Evolutionary conservation across 2,329 filamentous ascomycete genomes (phyloP).

Genomic region (Paecilomyces dactylethromorphus): DNA sequence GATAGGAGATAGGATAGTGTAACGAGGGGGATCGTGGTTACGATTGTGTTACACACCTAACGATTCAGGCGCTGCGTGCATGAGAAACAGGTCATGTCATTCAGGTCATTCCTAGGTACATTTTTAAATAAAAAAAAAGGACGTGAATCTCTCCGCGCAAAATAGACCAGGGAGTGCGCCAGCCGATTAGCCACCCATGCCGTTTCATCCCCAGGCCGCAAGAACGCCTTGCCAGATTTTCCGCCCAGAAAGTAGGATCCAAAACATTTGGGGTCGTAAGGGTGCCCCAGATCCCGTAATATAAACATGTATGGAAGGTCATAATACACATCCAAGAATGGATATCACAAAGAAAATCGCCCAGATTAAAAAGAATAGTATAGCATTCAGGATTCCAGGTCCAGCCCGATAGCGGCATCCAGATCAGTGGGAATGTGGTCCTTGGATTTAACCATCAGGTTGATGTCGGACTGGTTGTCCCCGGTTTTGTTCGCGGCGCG

Average conservation of each 20-base stretch:
- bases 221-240: not conserved
- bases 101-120: not conserved
- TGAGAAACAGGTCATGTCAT: no score
- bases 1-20: no score
- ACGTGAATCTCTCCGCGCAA: not conserved
- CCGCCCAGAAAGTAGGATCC: not conserved
- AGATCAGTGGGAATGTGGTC: conserved; percentile 11
- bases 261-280: not conserved
- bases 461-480: not conserved
- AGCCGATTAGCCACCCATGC: not conserved
- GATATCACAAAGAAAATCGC: not conserved
- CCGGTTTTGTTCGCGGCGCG: not conserved
- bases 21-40: no score
- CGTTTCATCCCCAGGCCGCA: not conserved
- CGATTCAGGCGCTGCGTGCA: not conserved
- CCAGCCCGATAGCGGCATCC: conserved; percentile 13
- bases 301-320: not conserved
- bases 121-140: no score
- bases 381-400: not conserved
- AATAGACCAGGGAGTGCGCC: not conserved
- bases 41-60: no score
- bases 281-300: not conserved
- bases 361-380: not conserved
- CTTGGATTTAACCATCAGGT: no score
- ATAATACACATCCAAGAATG: not conserved